Evolutionary conservation across 148 eudicot species (phyloP), one percentile per base, ranked within the genome.

Genomic region (Oxyria digyna): DNA sequence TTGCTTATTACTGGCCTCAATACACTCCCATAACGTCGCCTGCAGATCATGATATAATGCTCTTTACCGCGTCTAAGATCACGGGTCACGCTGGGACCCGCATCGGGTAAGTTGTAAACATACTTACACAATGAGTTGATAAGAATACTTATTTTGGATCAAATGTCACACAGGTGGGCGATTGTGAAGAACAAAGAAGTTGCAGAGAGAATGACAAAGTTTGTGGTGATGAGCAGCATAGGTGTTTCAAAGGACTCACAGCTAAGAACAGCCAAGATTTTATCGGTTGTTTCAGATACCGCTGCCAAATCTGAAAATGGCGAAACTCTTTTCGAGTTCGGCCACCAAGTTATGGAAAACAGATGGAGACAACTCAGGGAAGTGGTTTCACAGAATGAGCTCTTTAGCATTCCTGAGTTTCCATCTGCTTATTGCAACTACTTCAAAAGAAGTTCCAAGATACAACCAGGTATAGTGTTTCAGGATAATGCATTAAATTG

Each of bases 1-100:
- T 88, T 62, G 99, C 97, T 48, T 95, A 95, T 72, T 95, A 95
- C 77, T 95, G 99, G 99, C 99, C 99, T 8, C 99, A 94, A 40
- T 94, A 94, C 71, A 87, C 89, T 72, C 88, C 97, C 1, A 94
- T 94, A 49, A 77, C 88, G 62, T 74, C 76, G 67, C 77, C 85
- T 6, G 97, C 93, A 21, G 89, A 94, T 67, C 82, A 94, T 46
- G 97, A 91, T 17, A 76, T 94, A 37, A 94, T 94, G 99, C 76
- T 94, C 7, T 94, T 94, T 65, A 94, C 99, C 0, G 87, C 91
- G 73, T 94, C 99, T 37, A 94, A 94, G 76, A 83, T 86, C 89
- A 88, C 91, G 8, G 99, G 99, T 49, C 99, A 94, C 69, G 99
- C 99, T 67, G 99, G 97, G 10, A 76, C 80, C 42, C 97, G 99